These are phyloP conservation scores for Copromyces sp. DNA, from an alignment of 495 filamentous ascomycete species.

Conservation along the genomic window DNA sequence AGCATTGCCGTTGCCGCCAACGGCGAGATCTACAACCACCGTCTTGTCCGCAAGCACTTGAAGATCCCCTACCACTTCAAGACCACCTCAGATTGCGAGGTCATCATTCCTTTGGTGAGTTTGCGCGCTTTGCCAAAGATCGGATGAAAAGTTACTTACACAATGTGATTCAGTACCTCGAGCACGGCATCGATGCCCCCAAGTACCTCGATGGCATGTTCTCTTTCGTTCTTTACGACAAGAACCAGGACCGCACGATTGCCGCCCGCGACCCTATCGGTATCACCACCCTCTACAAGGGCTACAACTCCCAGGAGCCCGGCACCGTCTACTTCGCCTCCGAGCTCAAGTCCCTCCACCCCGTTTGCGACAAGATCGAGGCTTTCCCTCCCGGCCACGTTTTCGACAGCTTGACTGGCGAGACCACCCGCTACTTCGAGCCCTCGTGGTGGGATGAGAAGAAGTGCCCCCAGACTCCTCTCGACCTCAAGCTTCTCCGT, in stretches of 20 bases:
- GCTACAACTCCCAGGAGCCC: slow-evolving; percentile 73
- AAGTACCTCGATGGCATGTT: slow-evolving; percentile 98
- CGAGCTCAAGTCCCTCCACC: slow-evolving; percentile 86
- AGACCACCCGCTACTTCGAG: slow-evolving; percentile 76
- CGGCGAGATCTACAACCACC: slow-evolving; percentile 99
- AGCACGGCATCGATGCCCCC: slow-evolving; percentile 86
- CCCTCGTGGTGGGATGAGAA: slow-evolving; percentile 86
- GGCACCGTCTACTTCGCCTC: slow-evolving; percentile 89
- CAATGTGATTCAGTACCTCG: slow-evolving; percentile 55
- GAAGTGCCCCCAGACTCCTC: slow-evolving; percentile 63
- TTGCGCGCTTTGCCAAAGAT: not conserved
- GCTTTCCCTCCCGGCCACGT: slow-evolving; percentile 91
- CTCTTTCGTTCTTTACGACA: slow-evolving; percentile 96
- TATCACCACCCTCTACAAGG: slow-evolving; percentile 94
- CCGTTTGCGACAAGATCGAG: slow-evolving; percentile 91
- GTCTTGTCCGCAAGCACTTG: slow-evolving; percentile 75
- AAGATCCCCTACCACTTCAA: slow-evolving; percentile 83
- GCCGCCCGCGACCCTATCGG: slow-evolving; percentile 95
- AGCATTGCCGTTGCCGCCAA: slow-evolving; percentile 91
- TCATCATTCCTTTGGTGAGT: slow-evolving; percentile 90
- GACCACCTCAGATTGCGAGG: slow-evolving; percentile 96
- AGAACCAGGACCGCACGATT: slow-evolving; percentile 77
- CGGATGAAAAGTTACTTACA: not conserved
- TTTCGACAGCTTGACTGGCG: slow-evolving; percentile 82
- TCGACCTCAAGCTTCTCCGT: slow-evolving; percentile 73